Conservation (phyloP, 2,329 filamentous ascomycete genomes). For the Alternaria arborescens region DNA sequence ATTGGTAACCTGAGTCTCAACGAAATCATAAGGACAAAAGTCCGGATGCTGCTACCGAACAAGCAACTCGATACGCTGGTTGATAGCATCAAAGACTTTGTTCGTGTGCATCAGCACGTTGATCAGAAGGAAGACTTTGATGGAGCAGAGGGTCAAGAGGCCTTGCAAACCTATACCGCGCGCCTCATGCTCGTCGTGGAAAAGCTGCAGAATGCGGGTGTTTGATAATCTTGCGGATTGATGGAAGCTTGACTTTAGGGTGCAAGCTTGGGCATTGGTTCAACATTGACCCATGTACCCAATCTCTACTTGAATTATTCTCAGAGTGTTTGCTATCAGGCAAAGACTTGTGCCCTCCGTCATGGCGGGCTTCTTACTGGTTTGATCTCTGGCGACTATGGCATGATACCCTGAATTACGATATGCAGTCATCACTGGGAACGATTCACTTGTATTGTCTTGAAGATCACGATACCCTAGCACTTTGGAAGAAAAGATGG, state of each 20-base stretch:
- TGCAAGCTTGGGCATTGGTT: background rate
- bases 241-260: constrained; percentile 4
- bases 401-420: constrained; percentile 24
- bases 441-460: background rate
- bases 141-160: constrained; percentile 58
- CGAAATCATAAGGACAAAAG: constrained; percentile 52
- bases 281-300: background rate
- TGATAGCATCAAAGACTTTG: constrained; percentile 68
- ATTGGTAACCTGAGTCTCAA: constrained; percentile 81
- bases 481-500: constrained; percentile 1
- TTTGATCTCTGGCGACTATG: constrained; percentile 16
- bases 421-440: background rate
- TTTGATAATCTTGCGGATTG: constrained; percentile 9
- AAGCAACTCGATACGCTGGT: constrained; percentile 61
- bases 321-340: background rate
- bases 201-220: constrained; percentile 48
- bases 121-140: constrained; percentile 60
- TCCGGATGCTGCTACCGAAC: constrained; percentile 56
- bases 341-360: background rate
- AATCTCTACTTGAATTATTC: constrained; percentile 14
- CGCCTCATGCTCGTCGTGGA: constrained; percentile 63
- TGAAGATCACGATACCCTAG: constrained; percentile 7
- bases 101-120: constrained; percentile 66
- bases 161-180: constrained; percentile 60
- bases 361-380: constrained; percentile 7